These are phyloP conservation scores for Monosporascus sp. DNA, from an alignment of 2,329 filamentous ascomycete genomes.

Conservation along the genomic window DNA sequence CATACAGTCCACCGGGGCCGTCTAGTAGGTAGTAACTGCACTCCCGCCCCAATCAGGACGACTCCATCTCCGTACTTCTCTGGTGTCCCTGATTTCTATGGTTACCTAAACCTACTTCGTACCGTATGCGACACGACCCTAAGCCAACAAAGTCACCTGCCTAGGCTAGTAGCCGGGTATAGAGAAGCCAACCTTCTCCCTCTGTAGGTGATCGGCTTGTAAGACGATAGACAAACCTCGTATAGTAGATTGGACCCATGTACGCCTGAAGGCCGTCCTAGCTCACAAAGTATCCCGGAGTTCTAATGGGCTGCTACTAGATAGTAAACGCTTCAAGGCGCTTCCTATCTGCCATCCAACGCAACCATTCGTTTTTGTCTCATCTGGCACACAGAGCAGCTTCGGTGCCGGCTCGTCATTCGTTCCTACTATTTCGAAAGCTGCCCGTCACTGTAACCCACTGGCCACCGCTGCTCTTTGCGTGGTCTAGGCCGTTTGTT, in stretches of 20 bases:
- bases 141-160: constrained; percentile 17
- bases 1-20: background rate
- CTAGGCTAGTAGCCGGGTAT: constrained; percentile 10
- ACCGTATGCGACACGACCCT: background rate
- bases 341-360: constrained; percentile 4
- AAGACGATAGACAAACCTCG: background rate
- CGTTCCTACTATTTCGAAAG: constrained; percentile 20
- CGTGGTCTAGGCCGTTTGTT: constrained; percentile 5
- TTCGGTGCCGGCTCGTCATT: constrained; percentile 10
- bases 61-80: background rate
- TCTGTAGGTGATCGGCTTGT: background rate
- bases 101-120: constrained; percentile 1
- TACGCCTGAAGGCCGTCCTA: background rate
- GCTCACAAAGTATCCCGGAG: background rate
- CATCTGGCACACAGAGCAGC: background rate
- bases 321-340: background rate
- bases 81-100: background rate
- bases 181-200: constrained; percentile 1
- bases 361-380: constrained; percentile 17
- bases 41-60: background rate
- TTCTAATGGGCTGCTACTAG: background rate
- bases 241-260: background rate
- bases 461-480: constrained; percentile 14
- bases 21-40: background rate
- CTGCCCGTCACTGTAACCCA: constrained; percentile 23